These are phyloP conservation scores for Helotiales sp. DNA, from an alignment of 2,329 filamentous ascomycete species.

Conservation along the genomic window DNA sequence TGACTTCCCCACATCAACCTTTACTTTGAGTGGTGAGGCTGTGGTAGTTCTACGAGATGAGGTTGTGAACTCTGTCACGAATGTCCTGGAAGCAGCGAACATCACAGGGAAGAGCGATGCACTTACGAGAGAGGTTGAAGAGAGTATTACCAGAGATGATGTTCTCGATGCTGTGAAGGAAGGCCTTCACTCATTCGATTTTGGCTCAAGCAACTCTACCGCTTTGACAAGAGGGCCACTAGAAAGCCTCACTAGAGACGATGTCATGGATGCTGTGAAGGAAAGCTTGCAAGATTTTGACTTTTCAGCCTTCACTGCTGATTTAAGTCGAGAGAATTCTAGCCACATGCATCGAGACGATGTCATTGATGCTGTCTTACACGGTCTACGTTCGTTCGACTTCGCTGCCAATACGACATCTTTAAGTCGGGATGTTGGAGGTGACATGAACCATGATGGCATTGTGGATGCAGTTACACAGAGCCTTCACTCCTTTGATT, in stretches of 20 bases:
- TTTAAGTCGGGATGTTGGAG: constrained; percentile 62
- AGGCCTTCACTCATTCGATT: constrained; percentile 75
- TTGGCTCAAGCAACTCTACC: constrained; percentile 48
- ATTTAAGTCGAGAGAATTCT: constrained; percentile 60
- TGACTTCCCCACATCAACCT: constrained; percentile 49
- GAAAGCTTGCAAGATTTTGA: constrained; percentile 53
- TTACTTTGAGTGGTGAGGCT: constrained; percentile 47
- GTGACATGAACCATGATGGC: constrained; percentile 65
- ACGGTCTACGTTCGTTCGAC: constrained; percentile 49
- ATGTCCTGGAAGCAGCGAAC: background rate
- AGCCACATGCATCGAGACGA: constrained; percentile 68
- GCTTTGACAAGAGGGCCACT: background rate
- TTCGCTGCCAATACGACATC: constrained; percentile 53
- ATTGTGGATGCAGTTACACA: constrained; percentile 60
- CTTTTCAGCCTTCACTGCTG: constrained; percentile 52
- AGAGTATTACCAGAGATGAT: constrained; percentile 69
- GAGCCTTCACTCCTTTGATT: constrained; percentile 51
- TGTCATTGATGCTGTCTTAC: constrained; percentile 60
- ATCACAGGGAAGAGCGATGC: background rate
- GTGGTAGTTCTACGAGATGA: background rate
- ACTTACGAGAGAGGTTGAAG: constrained; percentile 56
- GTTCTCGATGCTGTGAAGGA: constrained; percentile 60
- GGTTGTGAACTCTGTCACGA: background rate
- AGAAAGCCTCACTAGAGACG: constrained; percentile 48
- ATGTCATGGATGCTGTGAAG: constrained; percentile 59